Evolutionary conservation across 768 basidiomycete species (phyloP), one percentile per base, ranked within the genome.

Genomic region (Hemileccinum impolitum): DNA sequence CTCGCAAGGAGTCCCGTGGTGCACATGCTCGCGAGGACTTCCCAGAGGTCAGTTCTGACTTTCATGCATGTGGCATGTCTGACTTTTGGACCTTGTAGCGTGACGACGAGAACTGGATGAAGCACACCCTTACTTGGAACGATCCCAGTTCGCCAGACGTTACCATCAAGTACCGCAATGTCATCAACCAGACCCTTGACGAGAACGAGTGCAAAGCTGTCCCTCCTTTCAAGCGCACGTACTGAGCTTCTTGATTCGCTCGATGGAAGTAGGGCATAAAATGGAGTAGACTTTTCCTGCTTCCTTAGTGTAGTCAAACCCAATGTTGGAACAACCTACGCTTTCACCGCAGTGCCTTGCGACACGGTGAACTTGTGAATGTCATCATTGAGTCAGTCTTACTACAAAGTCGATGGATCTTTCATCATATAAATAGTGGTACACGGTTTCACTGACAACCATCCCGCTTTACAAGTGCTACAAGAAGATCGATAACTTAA

Each of bases 21-120:
- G 96, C 96, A 34, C 96, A 99, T 65, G 96, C 96, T 42, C 92
- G 96, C 60, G 96, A 98, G 71, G 96, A 99, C 69, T 97, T 71
- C 77, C 85, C 93, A n/a, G 94, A 99, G 21, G 90, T 90, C 51
- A 43, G 78, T 71, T 34, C 44, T 48, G 25, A 34, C 36, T 19
- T 12, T 39, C 10, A 17, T 4, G 1, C 15, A 42, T 8, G 10
- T 37, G 9, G 6, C 17, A 18, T 11, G 14, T 3, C 42, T 56
- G 43, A 58, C 23, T 39, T 42, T 6, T n/a, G 26, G 5, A 2
- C 39, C 17, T 51, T 32, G 14, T 43, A 90, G 84, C 93, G 96
- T 71, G 94, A 98, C 64, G 95, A 99, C 64, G 78, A 82, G 37
- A 77, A 78, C 34, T 94, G 93, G 93, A 94, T 94, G 92, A 93